Conservation (phyloP, 352 stramenopile species). For the Globisporangium viniferum region DNA sequence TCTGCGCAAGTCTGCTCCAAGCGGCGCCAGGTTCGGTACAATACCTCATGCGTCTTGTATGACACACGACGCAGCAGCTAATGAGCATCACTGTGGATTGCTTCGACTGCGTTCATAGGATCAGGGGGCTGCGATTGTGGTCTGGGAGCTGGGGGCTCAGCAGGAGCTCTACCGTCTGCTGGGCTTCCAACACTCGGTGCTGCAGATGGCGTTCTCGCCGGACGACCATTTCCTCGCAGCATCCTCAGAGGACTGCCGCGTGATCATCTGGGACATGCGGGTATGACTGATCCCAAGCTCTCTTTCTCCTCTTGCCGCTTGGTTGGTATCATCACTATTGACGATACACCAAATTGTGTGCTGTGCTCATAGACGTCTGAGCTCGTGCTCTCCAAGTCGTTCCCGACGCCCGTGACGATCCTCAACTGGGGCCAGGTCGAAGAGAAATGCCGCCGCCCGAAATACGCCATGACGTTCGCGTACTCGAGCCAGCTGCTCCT, state of each 20-base stretch:
- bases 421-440: conserved; percentile 68
- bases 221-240: conserved; percentile 77
- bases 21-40: conserved; percentile 18
- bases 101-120: conserved; percentile 19
- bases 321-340: neutral
- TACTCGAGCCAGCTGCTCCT: conserved; percentile 62
- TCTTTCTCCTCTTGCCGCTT: neutral
- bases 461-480: conserved; percentile 66
- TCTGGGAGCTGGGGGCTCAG: conserved; percentile 43
- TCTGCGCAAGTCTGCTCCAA: conserved; percentile 45
- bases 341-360: neutral
- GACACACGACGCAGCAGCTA: neutral
- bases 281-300: conserved; percentile 19
- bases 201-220: conserved; percentile 70
- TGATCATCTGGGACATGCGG: conserved; percentile 77
- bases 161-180: conserved; percentile 50
- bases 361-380: conserved; percentile 51
- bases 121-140: conserved; percentile 35
- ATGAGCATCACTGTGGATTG: no score
- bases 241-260: conserved; percentile 55
- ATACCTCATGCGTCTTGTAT: neutral
- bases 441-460: conserved; percentile 63
- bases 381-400: conserved; percentile 64
- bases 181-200: conserved; percentile 57
- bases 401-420: conserved; percentile 57